Percentiles rank a stretch among this genome's conserved stretches.
Evolutionary conservation across 2,329 filamentous ascomycete genomes (phyloP).

Genomic region (Hypoxylon sp.): DNA sequence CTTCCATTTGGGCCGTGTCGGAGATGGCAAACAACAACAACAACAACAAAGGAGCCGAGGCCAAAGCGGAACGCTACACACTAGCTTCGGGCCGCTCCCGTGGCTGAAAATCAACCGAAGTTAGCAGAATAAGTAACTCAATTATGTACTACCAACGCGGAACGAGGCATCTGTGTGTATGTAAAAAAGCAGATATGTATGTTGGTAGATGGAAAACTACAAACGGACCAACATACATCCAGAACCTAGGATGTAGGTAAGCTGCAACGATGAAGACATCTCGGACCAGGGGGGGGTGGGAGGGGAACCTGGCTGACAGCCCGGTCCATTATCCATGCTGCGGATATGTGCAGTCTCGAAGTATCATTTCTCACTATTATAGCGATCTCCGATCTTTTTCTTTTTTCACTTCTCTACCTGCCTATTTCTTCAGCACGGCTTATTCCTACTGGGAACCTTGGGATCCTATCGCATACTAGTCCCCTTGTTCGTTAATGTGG

Average conservation of each 20-base stretch:
- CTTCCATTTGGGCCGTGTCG: conserved; percentile 33
- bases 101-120: conserved; percentile 7
- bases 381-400: conserved; percentile 6
- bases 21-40: no score
- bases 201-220: conserved; percentile 7
- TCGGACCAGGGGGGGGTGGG: background rate
- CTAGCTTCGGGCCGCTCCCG: conserved; percentile 34
- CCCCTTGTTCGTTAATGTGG: conserved; percentile 23
- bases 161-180: conserved; percentile 4
- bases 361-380: conserved; percentile 15
- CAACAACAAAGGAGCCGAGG: no score
- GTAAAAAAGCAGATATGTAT: conserved; percentile 9
- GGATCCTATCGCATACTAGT: conserved; percentile 24
- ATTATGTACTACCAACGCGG: no score
- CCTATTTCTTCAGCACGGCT: conserved; percentile 23
- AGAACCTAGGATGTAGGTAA: conserved; percentile 10
- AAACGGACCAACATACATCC: conserved; percentile 15
- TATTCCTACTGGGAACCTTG: conserved; percentile 12
- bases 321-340: conserved; percentile 1
- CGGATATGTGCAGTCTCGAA: conserved; percentile 11
- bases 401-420: conserved; percentile 4
- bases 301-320: conserved; percentile 10
- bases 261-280: conserved; percentile 1
- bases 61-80: conserved; percentile 21
- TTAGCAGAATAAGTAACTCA: background rate